Conservation (phyloP, 371 early-diverging fungal species). For the Mucor saturninus region DNA sequence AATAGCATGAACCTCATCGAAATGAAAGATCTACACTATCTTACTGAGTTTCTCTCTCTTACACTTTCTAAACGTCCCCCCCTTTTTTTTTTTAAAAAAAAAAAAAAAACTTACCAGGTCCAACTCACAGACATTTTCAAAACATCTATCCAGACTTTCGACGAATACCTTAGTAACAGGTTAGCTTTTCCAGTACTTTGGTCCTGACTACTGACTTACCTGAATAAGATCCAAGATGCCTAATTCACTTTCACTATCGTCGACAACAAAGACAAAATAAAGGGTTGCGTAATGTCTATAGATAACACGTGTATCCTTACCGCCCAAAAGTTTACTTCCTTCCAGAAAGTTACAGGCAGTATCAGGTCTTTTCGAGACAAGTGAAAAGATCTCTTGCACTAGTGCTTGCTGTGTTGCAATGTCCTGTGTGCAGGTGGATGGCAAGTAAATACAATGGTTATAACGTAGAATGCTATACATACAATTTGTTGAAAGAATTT, state of each 20-base stretch:
- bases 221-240: constrained; percentile 95
- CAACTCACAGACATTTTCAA: constrained; percentile 96
- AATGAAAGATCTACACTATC: constrained; percentile 71
- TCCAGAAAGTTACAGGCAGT: constrained; percentile 92
- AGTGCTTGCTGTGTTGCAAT: constrained; percentile 82
- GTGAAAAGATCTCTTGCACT: constrained; percentile 77
- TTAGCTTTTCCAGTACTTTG: neutral
- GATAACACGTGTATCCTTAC: constrained; percentile 87
- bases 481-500: constrained; percentile 93
- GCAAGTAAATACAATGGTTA: neutral
- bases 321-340: constrained; percentile 83
- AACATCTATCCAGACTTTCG: constrained; percentile 89
- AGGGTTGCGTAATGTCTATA: constrained; percentile 92
- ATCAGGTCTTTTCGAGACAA: constrained; percentile 85
- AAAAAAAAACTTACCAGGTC: constrained; percentile 71
- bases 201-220: constrained; percentile 41
- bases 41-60: neutral
- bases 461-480: constrained; percentile 14
- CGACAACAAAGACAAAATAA: constrained; percentile 97
- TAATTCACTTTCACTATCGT: constrained; percentile 89
- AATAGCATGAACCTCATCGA: constrained; percentile 71
- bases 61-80: constrained; percentile 1
- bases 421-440: constrained; percentile 55
- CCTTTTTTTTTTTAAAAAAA: neutral
- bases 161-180: constrained; percentile 83